These are phyloP conservation scores for Alternaria novae-zelandiae DNA, from an alignment of 2,329 filamentous ascomycete genomes.

Conservation along the genomic window DNA sequence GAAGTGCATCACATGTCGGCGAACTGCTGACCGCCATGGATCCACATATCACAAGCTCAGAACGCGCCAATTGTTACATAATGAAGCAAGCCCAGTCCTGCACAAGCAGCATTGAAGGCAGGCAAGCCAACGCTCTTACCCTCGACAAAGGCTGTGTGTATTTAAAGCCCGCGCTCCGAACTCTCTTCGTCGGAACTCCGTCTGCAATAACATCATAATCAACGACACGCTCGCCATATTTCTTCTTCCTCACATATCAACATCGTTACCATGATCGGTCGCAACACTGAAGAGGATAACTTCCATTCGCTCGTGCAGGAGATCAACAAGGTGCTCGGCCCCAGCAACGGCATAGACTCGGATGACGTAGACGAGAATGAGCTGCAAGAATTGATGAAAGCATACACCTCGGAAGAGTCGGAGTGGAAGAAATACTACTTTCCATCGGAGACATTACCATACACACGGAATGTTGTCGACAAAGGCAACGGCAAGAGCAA, in stretches of 20 bases:
- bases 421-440: constrained; percentile 81
- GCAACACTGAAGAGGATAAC: constrained; percentile 25
- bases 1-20: constrained; percentile 11
- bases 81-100: constrained; percentile 19
- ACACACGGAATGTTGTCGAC: constrained; percentile 89
- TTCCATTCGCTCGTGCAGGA: constrained; percentile 76
- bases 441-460: constrained; percentile 71
- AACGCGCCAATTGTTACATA: constrained; percentile 37
- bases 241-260: neutral
- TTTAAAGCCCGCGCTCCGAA: constrained; percentile 4
- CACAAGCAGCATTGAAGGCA: constrained; percentile 3
- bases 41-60: constrained; percentile 20
- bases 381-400: constrained; percentile 74
- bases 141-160: constrained; percentile 12
- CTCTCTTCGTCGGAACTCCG: neutral
- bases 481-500: constrained; percentile 85
- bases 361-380: constrained; percentile 79
- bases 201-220: neutral
- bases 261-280: constrained; percentile 27
- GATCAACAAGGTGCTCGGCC: constrained; percentile 77
- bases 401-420: constrained; percentile 70
- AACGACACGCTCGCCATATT: neutral
- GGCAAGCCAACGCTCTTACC: constrained; percentile 9
- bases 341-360: constrained; percentile 80
- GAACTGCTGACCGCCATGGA: constrained; percentile 26